A percentile compares a stretch with the other conserved stretches of the same genome.
These are phyloP conservation scores for Fagopyrum tataricum DNA, from an alignment of 148 eudicot species.

Conservation along the genomic window DNA sequence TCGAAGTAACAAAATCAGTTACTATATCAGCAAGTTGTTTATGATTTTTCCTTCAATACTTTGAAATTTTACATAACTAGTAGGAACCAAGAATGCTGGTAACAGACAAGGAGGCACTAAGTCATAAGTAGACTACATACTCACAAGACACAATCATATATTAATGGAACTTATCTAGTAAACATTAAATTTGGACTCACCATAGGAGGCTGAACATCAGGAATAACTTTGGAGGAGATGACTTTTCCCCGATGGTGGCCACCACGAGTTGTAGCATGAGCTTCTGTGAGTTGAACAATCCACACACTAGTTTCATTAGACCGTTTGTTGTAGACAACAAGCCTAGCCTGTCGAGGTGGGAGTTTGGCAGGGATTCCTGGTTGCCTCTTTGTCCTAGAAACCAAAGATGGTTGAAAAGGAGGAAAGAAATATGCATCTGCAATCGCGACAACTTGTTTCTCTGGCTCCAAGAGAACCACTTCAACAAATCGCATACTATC, in stretches of 20 bases:
- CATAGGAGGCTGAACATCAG: conserved; percentile 90
- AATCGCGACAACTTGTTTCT: conserved; percentile 63
- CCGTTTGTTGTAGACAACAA: conserved; percentile 61
- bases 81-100: not conserved
- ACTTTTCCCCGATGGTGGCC: conserved; percentile 89
- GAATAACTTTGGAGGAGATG: conserved; percentile 53
- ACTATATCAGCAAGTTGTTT: not conserved
- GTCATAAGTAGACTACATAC: not conserved
- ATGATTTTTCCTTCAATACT: not conserved
- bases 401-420: conserved; percentile 69
- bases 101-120: not conserved
- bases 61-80: not conserved
- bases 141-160: not conserved
- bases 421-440: conserved; percentile 91
- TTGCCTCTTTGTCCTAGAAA: conserved; percentile 63
- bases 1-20: not conserved
- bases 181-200: conserved; percentile 23
- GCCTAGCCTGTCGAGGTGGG: conserved; percentile 75
- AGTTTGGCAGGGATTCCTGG: conserved; percentile 67
- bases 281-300: conserved; percentile 71
- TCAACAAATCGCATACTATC: conserved; percentile 88
- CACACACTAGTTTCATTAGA: conserved; percentile 77
- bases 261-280: conserved; percentile 78
- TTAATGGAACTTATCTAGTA: too few species aligned
- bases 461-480: conserved; percentile 74